Conservation (phyloP, 2,329 filamentous ascomycete species). For the Colletotrichum karsti region DNA sequence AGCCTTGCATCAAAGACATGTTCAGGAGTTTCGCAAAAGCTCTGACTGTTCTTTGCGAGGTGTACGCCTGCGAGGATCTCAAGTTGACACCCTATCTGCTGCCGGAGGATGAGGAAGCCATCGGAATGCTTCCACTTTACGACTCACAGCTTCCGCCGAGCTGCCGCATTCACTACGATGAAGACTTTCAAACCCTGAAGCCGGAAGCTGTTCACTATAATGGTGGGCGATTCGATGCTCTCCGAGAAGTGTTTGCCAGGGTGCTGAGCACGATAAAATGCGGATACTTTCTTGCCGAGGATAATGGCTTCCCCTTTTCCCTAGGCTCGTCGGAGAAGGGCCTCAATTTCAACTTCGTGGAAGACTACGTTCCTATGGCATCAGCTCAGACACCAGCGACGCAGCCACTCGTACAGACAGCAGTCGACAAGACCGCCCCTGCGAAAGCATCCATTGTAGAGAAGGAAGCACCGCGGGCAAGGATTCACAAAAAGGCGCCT, state of each 20-base stretch:
- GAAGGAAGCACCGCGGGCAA: background rate
- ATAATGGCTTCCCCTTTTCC: conserved; percentile 18
- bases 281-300: conserved; percentile 55
- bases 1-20: conserved; percentile 54
- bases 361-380: conserved; percentile 8
- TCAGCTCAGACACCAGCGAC: background rate
- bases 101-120: conserved; percentile 56
- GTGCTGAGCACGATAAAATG: conserved; percentile 58
- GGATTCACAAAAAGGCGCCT: background rate
- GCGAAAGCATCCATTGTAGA: background rate
- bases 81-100: conserved; percentile 58
- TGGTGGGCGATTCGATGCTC: background rate
- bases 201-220: conserved; percentile 46
- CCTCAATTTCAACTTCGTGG: conserved; percentile 19
- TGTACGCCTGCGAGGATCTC: conserved; percentile 47
- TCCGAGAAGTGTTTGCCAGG: conserved; percentile 44
- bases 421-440: background rate
- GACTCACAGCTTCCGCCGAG: conserved; percentile 45
- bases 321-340: conserved; percentile 7
- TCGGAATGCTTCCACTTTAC: conserved; percentile 53
- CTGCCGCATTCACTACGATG: conserved; percentile 47
- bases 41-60: conserved; percentile 58
- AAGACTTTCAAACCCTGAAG: conserved; percentile 45
- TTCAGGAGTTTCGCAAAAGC: conserved; percentile 54
- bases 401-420: background rate